Conservation (phyloP, 208 protist genomes). For the Crithidia acanthocephali region DNA sequence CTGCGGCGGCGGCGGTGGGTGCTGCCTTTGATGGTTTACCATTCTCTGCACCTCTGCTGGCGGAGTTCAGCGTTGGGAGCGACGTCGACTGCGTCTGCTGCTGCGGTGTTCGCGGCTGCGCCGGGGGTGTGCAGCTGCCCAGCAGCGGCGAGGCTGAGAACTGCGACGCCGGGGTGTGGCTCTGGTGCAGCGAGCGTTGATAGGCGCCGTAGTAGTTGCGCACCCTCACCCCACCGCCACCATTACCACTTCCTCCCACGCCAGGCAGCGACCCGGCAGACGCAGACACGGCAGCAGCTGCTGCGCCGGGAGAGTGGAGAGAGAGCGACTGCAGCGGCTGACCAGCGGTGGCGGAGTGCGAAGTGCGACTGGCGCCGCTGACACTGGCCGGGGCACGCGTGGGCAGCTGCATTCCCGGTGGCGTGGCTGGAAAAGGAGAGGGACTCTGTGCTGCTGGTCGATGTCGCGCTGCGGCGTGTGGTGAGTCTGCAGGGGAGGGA, state of each 20-base stretch:
- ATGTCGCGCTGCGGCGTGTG: too few species aligned
- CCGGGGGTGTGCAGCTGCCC: neutral
- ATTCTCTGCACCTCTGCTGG: too few species aligned
- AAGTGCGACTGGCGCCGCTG: neutral
- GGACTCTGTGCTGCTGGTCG: neutral
- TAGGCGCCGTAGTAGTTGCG: conserved; percentile 23
- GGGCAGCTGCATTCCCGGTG: neutral
- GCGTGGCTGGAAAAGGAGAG: conserved; percentile 6
- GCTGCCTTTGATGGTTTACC: too few species aligned
- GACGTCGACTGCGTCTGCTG: neutral
- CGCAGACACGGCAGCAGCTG: neutral
- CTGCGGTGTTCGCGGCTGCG: neutral
- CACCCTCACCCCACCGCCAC: neutral
- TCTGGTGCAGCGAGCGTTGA: conserved; percentile 11
- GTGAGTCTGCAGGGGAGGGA: neutral
- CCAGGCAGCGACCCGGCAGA: conserved; percentile 4
- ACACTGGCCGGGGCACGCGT: neutral
- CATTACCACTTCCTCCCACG: too few species aligned
- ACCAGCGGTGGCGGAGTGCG: neutral
- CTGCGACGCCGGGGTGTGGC: neutral
- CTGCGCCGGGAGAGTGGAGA: neutral
- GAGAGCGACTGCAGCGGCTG: conserved; percentile 2
- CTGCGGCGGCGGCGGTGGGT: too few species aligned
- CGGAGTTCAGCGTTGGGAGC: neutral
- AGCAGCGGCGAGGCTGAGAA: neutral